Evolutionary conservation across 129 eudicot species (phyloP).

Genomic region (Pseudognaphalium luteoalbum): DNA sequence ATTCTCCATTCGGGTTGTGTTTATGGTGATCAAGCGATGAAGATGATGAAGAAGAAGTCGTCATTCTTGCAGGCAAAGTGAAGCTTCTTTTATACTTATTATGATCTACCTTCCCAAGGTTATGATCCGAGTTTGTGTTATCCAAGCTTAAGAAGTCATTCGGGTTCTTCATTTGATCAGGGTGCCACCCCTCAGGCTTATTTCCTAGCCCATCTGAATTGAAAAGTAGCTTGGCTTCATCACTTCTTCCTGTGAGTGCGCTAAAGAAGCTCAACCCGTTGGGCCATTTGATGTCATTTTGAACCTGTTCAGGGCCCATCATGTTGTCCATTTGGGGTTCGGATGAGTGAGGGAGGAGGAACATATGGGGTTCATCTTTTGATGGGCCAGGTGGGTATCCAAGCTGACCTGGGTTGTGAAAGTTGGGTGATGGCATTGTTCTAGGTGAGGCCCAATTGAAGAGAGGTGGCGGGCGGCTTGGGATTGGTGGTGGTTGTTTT

Average conservation of each 20-base stretch:
- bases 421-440: conserved; percentile 65
- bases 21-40: conserved; percentile 73
- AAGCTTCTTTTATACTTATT: conserved; percentile 88
- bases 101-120: conserved; percentile 57
- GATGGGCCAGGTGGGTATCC: conserved; percentile 53
- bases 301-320: conserved; percentile 56
- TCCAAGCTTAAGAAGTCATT: conserved; percentile 91
- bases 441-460: conserved; percentile 82
- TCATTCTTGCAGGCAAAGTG: conserved; percentile 84
- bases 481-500: conserved; percentile 56
- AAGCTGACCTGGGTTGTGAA: conserved; percentile 53
- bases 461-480: conserved; percentile 65
- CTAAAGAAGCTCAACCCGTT: conserved; percentile 75
- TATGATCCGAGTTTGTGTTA: conserved; percentile 45
- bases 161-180: conserved; percentile 47
- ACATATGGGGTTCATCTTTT: conserved; percentile 88
- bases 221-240: conserved; percentile 73
- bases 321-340: conserved; percentile 70
- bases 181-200: conserved; percentile 53
- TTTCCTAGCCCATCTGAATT: conserved; percentile 63
- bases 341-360: conserved; percentile 76
- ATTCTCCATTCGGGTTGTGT: conserved; percentile 58
- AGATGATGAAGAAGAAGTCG: conserved; percentile 80
- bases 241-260: conserved; percentile 69
- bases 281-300: conserved; percentile 93